Evolutionary conservation across 78 protist species (phyloP), one percentile per base, ranked within the genome.

Genomic region (Acrasis kona): DNA sequence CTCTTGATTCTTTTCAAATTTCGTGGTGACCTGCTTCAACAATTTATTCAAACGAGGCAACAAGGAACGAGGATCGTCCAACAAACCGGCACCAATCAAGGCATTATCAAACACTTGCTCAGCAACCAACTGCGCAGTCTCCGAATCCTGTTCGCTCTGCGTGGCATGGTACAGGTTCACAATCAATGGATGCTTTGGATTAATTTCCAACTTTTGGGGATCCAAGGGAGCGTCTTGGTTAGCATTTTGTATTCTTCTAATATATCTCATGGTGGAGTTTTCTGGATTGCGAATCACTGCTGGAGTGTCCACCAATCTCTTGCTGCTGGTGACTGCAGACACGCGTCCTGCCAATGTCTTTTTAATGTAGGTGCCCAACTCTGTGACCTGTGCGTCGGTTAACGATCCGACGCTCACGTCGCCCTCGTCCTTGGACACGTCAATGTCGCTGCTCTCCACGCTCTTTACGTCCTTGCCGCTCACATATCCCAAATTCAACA

Each of bases 51-150:
- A 10, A 10, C 76, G 10, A 3, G 28, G 7, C 3, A 77, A 35
- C 6, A 77, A 68, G 10, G 37, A 4, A 2, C 84, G 75, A 37
- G 95, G 82, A 64, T 93, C 97, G 19, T 93, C 97, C 19, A 78
- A 27, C 7, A 92, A 65, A 61, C 95, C 95, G n/a, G 97, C 97
- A 4, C 87, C 29, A 39, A 91, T 66, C 8, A 90, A 67, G 35
- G 97, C 97, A 39, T 92, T 92, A 79, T 87, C 91, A 32, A 86
- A 64, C 10, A 89, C 32, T 83, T 88, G 94, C 39, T 73, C 82
- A 10, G 85, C 81, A 30, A 86, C 86, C 5, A 65, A 41, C 65
- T 30, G 50, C 1, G 96, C 92, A 2, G 84, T 5, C 9, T 61
- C 78, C 12, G 80, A 78, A 4, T 75, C 39, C 40, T 30, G 8